Evolutionary conservation across 2,329 filamentous ascomycete genomes (phyloP).

Genomic region (Fusarium multiceps): DNA sequence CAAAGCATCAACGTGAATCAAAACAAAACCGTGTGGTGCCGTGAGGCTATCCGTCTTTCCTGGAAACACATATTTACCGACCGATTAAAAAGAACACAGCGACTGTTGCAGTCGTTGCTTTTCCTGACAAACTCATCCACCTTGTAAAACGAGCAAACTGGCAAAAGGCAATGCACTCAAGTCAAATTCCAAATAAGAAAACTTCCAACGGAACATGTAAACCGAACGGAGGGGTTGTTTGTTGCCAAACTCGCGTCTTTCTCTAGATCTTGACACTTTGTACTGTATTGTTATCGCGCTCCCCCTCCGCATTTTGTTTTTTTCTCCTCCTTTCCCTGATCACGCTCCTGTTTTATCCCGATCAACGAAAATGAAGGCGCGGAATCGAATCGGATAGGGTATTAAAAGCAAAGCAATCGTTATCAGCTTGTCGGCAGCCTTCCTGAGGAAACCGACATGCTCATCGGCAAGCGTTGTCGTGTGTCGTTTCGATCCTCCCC

Average conservation of each 20-base stretch:
- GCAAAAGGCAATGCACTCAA: constrained; percentile 22
- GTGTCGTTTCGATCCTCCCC: constrained; percentile 27
- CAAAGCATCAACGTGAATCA: constrained; percentile 37
- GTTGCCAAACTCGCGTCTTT: constrained; percentile 50
- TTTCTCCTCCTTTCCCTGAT: constrained; percentile 15
- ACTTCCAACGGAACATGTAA: constrained; percentile 30
- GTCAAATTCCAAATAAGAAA: constrained; percentile 24
- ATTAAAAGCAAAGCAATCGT: constrained; percentile 37
- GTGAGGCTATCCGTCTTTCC: constrained; percentile 56
- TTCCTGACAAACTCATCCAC: constrained; percentile 25
- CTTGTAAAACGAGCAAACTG: constrained; percentile 25
- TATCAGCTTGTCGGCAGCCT: constrained; percentile 34
- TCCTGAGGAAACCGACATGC: constrained; percentile 29
- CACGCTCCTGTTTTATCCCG: constrained; percentile 37
- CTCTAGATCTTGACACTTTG: constrained; percentile 40
- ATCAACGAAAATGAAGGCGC: constrained; percentile 31
- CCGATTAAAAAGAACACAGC: constrained; percentile 43
- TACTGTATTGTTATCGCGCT: constrained; percentile 39
- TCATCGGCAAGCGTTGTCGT: constrained; percentile 33
- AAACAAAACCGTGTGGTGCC: constrained; percentile 50
- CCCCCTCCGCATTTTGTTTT: constrained; percentile 24
- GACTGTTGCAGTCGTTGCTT: constrained; percentile 31
- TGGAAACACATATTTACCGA: constrained; percentile 46
- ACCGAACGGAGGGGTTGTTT: constrained; percentile 41
- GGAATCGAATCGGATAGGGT: constrained; percentile 29